Base-by-base conservation (phyloP, 2,329 filamentous ascomycete species). In the Cytospora schulzeri region DNA sequence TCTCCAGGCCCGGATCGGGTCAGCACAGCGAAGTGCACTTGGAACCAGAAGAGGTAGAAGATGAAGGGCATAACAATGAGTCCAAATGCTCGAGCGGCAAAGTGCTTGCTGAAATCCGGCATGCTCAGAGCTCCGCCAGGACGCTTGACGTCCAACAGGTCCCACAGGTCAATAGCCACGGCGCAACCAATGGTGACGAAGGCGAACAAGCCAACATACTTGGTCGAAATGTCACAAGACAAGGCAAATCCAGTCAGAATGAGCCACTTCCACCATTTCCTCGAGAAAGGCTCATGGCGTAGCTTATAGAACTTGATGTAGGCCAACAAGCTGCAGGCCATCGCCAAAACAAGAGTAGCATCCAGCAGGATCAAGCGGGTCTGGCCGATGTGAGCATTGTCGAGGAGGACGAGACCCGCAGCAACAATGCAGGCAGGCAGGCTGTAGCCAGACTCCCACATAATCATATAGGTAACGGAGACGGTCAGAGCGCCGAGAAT, bases 191-290 rank as follows among this genome's bases (percentile, higher is more conserved):
- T 95, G 67, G 94, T 97, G 77, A 98, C 88, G 79, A 99, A 99
- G 73, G 93, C 96, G 78, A 99, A 99, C 48, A 91, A 84, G 71
- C 95, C 95, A 65, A 99, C 93, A 71, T 99, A 99, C 82, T 99
- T 99, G 76, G 92, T 96, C 62, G 95, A 98, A 72, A 99, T 98
- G 75, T 97, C 95, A 76, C 94, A 98, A 75, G 93, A 97, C 75
- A 99, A 85, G 66, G 90, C 90, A 75, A 99, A 94, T 66, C 95
- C 95, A 9, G 95, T 99, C 72, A 98, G 79, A 68, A 99, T 87
- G 66, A 99, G 86, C 95, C 95, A 99, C 79, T 99, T 99, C 95
- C 95, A 99, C 95, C 95, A 99, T 80, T 99, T 98, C 67, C 93
- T 87, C 66, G 91, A 88, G 76, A 99, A 99, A 3, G 95, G 85